Evolutionary conservation across 208 protist genomes (phyloP).

Genomic region (Porcisia deanei): DNA sequence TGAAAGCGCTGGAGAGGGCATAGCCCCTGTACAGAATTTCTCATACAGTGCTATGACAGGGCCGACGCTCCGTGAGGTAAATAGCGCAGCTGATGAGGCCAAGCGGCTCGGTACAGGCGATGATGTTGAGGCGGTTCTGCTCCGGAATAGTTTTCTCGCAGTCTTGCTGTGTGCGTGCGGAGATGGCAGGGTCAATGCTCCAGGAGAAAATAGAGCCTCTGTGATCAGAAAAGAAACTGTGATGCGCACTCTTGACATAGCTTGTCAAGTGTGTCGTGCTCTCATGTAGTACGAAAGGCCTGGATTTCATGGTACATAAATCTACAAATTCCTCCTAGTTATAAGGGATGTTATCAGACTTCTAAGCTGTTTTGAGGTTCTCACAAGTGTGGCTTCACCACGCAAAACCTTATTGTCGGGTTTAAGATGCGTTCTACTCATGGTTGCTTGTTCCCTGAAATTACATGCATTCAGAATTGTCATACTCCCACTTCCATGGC

Average conservation of each 20-base stretch:
- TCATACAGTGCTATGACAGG: not conserved
- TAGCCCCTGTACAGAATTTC: not conserved
- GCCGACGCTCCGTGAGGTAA: not conserved
- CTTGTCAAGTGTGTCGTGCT: constrained; percentile 4
- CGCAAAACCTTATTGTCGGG: not conserved
- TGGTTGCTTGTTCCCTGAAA: not conserved
- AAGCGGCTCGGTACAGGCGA: not conserved
- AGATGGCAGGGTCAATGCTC: not conserved
- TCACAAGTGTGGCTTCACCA: not conserved
- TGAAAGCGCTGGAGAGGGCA: not conserved
- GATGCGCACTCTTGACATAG: constrained; percentile 2
- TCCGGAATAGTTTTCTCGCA: constrained; percentile 5
- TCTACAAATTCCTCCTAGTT: not conserved
- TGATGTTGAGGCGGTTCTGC: not conserved
- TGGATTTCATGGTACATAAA: not conserved
- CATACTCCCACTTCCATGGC: not conserved
- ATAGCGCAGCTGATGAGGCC: not conserved
- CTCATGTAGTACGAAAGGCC: not conserved
- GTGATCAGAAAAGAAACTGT: not conserved
- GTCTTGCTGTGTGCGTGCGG: not conserved
- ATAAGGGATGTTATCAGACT: not conserved
- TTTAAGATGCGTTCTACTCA: not conserved
- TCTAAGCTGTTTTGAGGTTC: not conserved
- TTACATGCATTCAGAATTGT: not conserved
- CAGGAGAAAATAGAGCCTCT: not conserved